Percentiles rank a stretch among this genome's conserved stretches.
Evolutionary conservation across 2,329 filamentous ascomycete genomes (phyloP).

Genomic region (Colletotrichum graminicola): DNA sequence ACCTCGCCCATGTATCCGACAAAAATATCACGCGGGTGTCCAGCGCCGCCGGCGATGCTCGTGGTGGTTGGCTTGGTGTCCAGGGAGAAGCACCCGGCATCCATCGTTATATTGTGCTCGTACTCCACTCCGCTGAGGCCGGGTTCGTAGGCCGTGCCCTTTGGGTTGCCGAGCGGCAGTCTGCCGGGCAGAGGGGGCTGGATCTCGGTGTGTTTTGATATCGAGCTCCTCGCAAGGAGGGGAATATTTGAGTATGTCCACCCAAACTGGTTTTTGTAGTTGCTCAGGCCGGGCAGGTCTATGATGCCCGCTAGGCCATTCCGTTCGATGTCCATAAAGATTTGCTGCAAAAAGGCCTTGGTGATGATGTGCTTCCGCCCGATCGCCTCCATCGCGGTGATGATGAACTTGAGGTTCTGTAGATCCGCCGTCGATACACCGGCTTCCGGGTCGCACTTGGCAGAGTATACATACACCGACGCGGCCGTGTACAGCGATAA

Average conservation of each 20-base stretch:
- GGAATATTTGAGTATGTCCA: conserved; percentile 57
- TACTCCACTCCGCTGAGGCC: not conserved
- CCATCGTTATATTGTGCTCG: conserved; percentile 18
- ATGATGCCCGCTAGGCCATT: conserved; percentile 56
- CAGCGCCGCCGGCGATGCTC: not conserved
- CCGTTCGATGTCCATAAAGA: conserved; percentile 82
- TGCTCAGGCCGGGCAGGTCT: conserved; percentile 52
- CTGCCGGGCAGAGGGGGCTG: conserved; percentile 59
- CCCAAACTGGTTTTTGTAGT: conserved; percentile 49
- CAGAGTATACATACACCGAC: conserved; percentile 84
- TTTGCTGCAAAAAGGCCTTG: conserved; percentile 85
- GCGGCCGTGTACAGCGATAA: conserved; percentile 89
- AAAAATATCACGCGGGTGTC: not conserved
- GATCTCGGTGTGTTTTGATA: conserved; percentile 56
- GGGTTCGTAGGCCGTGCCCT: conserved; percentile 31
- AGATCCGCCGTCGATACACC: conserved; percentile 62
- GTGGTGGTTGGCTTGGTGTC: not conserved
- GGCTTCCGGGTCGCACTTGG: conserved; percentile 74
- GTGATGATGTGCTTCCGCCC: conserved; percentile 81
- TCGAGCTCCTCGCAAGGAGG: conserved; percentile 59
- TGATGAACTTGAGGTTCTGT: conserved; percentile 77
- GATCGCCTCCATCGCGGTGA: conserved; percentile 82
- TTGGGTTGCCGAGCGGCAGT: conserved; percentile 53
- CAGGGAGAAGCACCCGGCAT: not conserved
- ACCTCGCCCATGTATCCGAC: not conserved